Conservation (phyloP, 352 stramenopile genomes). For the Stramenopiles sp. region DNA sequence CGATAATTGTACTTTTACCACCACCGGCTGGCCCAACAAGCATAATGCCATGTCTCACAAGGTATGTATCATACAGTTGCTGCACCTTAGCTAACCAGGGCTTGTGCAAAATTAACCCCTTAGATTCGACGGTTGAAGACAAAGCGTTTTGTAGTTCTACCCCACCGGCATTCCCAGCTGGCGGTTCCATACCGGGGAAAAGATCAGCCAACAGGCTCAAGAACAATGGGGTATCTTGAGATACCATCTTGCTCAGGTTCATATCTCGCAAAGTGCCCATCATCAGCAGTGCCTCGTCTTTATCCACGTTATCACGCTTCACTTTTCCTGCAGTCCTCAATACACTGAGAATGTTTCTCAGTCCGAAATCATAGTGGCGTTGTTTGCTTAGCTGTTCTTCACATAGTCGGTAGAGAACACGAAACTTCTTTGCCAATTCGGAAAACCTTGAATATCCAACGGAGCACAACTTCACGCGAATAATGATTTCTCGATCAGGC, state of each 20-base stretch:
- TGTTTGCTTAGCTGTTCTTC: slow-evolving; percentile 74
- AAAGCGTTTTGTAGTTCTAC: slow-evolving; percentile 65
- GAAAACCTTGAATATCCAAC: slow-evolving; percentile 78
- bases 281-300: slow-evolving; percentile 71
- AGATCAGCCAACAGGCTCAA: slow-evolving; percentile 83
- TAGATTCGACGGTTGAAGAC: slow-evolving; percentile 21
- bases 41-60: slow-evolving; percentile 95
- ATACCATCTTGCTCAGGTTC: slow-evolving; percentile 94
- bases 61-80: slow-evolving; percentile 89
- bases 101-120: slow-evolving; percentile 55
- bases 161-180: not conserved
- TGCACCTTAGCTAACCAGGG: slow-evolving; percentile 80
- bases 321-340: slow-evolving; percentile 77
- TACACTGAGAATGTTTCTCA: slow-evolving; percentile 78
- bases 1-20: slow-evolving; percentile 92
- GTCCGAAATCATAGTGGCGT: slow-evolving; percentile 73
- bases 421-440: slow-evolving; percentile 70
- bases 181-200: slow-evolving; percentile 84
- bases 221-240: slow-evolving; percentile 91
- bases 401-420: slow-evolving; percentile 65
- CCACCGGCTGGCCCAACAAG: slow-evolving; percentile 86
- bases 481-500: slow-evolving; percentile 80
- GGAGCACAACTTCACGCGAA: slow-evolving; percentile 85
- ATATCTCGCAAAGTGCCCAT: slow-evolving; percentile 90
- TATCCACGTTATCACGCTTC: slow-evolving; percentile 82